Base-by-base conservation (phyloP, 1,139 yeast genomes). In the Blastobotrys ciferrii region DNA sequence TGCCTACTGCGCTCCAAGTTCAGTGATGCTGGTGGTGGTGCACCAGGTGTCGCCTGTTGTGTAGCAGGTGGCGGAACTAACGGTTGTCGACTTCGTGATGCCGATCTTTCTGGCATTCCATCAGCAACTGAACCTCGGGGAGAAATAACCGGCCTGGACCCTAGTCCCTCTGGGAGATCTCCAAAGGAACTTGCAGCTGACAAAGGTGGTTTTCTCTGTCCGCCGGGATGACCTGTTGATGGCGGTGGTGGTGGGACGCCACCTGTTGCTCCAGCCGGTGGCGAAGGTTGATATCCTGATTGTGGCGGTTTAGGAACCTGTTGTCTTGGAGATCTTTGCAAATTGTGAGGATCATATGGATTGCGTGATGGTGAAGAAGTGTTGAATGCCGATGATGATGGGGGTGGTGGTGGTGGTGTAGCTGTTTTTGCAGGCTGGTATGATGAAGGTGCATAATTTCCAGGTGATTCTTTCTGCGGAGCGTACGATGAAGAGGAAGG, bases 111-210 rank as follows among this genome's bases (percentile, higher is more conserved):
- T 4, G 13, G 37, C 11, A 14, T 17, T 17, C 37, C 37, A 32
- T 48, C 58, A 28, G 58, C 52, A 32, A 49, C 50, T 19, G 51
- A 44, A 33, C 52, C 43, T 4, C 52, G 41, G 3, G 45, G 46
- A 43, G 38, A 48, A 46, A 49, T 45, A 14, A 47, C 48, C 14
- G 48, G 55, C 30, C 43, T 43, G 36, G 45, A 33, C 7, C 54
- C 56, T 38, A 54, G 45, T 38, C 55, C 58, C 17, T 53, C 49
- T 9, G 62, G 60, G 46, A 54, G 42, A 35, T 55, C 58, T 11
- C 61, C 59, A 42, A 51, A 49, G 4, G 55, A n/a, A 17, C 52
- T 3, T 51, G 38, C 44, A 45, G 43, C 23, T 14, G 46, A 28
- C 20, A 39, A 28, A 17, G 48, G 47, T 9, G 38, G 20, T n/a